A percentile compares a stretch with the other conserved stretches of the same genome.
phyloP scores from a whole-genome alignment of 441 rosid species.

The Erodium moschatum region DNA sequence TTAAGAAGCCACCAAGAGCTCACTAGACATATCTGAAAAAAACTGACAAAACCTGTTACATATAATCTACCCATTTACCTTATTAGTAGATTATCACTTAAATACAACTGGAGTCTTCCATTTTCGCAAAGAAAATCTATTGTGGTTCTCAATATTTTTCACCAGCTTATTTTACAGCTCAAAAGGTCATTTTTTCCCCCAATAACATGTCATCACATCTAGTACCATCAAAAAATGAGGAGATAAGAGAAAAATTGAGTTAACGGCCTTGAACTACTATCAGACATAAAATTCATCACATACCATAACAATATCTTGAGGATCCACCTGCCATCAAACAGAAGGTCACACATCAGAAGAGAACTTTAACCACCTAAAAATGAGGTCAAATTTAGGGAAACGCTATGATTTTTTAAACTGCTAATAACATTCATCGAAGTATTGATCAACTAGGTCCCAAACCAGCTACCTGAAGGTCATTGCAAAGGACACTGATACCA shows the following conservation, averaged over 20 bases:
- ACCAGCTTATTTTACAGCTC: not conserved
- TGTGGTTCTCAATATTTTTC: not conserved
- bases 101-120: not conserved
- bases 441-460: conserved; percentile 1
- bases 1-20: not conserved
- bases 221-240: not conserved
- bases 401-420: conserved; percentile 4
- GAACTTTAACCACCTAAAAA: not conserved
- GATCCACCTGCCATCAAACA: conserved; percentile 65
- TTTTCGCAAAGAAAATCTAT: not conserved
- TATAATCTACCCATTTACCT: not conserved
- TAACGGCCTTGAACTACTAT: not conserved
- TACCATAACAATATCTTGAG: conserved; percentile 96
- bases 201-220: not conserved
- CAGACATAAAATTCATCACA: conserved; percentile 19
- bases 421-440: not conserved
- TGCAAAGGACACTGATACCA: conserved; percentile 79
- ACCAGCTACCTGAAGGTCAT: conserved; percentile 66
- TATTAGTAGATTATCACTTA: too few relatives aligned
- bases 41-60: not conserved
- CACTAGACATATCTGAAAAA: not conserved
- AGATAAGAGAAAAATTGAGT: not conserved
- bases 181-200: not conserved
- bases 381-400: conserved; percentile 2
- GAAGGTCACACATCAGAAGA: conserved; percentile 18